Base-by-base conservation (phyloP, 2,329 filamentous ascomycete genomes). In the Thelonectria rubi region DNA sequence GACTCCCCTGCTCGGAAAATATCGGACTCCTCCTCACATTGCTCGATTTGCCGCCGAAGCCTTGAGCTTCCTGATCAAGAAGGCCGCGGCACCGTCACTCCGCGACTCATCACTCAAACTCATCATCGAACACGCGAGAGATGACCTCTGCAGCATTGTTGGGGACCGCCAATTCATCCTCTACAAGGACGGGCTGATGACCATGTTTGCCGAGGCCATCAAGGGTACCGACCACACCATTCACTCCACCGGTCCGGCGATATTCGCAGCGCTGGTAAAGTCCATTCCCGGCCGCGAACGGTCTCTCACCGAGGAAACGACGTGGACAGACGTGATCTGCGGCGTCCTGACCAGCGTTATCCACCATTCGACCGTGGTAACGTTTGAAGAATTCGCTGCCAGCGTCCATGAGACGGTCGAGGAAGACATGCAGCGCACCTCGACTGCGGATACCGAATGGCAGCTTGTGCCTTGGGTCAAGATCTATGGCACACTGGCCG, bases 31-130 rank as follows among this genome's bases (percentile, higher is more conserved):
- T 66, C 86, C 89, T 15, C 94, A 97, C 76, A 92, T 97, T 67
- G 90, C 92, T 21, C 88, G 94, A 56, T 99, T 98, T 77, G 92
- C 94, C 12, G 95, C 95, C 24, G 95, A 99, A 78, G 92, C 95
- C 3, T 85, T 99, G 80, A 97, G 94, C 68, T 99, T 98, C 73
- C 82, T 99, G 18, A 84, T 99, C 18, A 91, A 93, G 72, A 98
- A 97, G 79, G 91, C 94, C 7, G 94, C 91, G 2, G 85, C 90
- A 15, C 85, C 88, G 3, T 92, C 92, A 57, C 87, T 92, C 65
- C 88, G 92, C 67, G 91, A 94, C 66, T 86, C 82, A 24, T 87
- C 93, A 0, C 81, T 99, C 37, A 81, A 86, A 12, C 78, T 83
- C 12, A 88, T 97, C n/a, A 79, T 97, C 2, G 80, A 84, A 12